phyloP scores from a whole-genome alignment of 805 yeast species.

The Dipodascus geniculatus region DNA sequence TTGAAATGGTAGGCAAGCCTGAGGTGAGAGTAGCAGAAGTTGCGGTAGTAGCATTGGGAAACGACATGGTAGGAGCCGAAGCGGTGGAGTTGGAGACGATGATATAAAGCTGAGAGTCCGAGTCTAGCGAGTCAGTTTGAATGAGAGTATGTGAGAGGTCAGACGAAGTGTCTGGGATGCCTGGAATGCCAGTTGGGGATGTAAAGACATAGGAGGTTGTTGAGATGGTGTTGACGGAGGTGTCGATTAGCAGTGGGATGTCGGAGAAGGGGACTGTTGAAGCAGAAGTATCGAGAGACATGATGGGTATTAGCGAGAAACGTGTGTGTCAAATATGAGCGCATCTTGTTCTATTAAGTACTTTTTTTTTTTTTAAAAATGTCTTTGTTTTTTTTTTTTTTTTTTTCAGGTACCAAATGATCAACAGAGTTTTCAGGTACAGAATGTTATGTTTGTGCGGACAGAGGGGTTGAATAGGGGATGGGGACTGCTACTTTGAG shows the following conservation, averaged over 20 bases:
- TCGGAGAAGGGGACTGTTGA: neutral
- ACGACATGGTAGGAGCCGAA: neutral
- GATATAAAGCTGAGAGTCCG: neutral
- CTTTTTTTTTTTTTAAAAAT: neutral
- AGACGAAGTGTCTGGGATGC: too few species aligned
- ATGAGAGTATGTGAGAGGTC: neutral
- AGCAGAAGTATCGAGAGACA: neutral
- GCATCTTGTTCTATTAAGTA: neutral
- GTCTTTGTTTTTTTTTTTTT: too few species aligned
- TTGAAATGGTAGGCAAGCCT: neutral
- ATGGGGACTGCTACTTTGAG: too few species aligned
- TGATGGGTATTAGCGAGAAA: neutral
- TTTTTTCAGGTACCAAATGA: neutral
- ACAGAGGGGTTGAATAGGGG: too few species aligned
- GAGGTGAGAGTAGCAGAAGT: neutral
- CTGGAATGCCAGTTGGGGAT: too few species aligned
- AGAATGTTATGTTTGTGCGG: too few species aligned
- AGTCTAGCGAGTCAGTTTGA: neutral
- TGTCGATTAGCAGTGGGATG: neutral
- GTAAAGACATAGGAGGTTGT: neutral
- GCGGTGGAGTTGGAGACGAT: neutral
- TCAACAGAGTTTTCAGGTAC: too few species aligned
- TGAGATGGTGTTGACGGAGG: neutral
- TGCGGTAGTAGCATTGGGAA: neutral
- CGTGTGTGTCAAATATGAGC: neutral